phyloP scores from a whole-genome alignment of 306 rosid genomes.

The Astragalus glycyphyllos region DNA sequence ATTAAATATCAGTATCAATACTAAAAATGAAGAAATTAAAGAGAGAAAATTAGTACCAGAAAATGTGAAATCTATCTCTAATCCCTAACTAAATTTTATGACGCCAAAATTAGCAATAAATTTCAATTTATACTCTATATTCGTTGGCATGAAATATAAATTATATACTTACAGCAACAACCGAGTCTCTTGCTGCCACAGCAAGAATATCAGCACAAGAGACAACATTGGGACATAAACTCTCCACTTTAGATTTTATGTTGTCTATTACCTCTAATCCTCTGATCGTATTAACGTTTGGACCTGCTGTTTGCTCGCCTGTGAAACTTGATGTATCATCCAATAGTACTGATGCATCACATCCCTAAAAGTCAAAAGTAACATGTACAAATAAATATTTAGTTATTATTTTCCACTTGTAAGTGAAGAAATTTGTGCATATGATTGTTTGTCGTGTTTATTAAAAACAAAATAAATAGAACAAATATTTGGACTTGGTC shows the following conservation, averaged over 20 bases:
- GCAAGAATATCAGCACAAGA: constrained; percentile 74
- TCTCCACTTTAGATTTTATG: constrained; percentile 61
- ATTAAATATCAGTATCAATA: background rate
- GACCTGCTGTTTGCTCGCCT: constrained; percentile 64
- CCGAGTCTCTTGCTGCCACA: constrained; percentile 73
- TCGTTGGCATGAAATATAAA: background rate
- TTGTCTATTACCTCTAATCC: constrained; percentile 66
- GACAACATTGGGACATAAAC: constrained; percentile 54
- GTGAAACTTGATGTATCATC: constrained; percentile 68
- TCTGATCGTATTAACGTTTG: constrained; percentile 60
- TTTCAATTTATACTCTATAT: background rate
- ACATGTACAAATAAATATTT: background rate
- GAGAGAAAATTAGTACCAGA: too few species aligned
- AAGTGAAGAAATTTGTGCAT: background rate
- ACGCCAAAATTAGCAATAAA: too few species aligned
- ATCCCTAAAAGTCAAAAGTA: constrained; percentile 53
- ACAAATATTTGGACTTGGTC: background rate
- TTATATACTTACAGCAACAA: constrained; percentile 52
- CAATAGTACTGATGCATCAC: constrained; percentile 70
- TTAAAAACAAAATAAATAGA: background rate
- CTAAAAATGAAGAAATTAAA: too few species aligned
- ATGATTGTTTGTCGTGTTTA: background rate
- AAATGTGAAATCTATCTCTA: too few species aligned
- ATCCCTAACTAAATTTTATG: too few species aligned
- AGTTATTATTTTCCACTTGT: background rate